A percentile compares a stretch with the other conserved stretches of the same genome.
Evolutionary conservation across 345 rosid genomes (phyloP).

Genomic region (Aquilaria malaccensis): DNA sequence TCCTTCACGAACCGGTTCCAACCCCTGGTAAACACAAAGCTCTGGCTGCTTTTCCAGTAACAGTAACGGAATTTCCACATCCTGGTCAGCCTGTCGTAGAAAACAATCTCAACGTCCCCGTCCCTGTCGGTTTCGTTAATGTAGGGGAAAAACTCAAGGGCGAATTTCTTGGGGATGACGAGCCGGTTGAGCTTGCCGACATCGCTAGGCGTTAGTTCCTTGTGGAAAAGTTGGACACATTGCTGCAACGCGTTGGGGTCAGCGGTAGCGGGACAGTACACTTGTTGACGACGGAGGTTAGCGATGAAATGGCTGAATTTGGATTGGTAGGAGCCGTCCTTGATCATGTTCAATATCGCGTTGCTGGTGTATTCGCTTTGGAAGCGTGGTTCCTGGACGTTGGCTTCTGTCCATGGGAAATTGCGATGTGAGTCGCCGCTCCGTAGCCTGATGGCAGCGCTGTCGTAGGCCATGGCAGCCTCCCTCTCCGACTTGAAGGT

Average conservation of each 20-base stretch:
- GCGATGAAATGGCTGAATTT: conserved; percentile 19
- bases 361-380: conserved; percentile 30
- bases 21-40: conserved; percentile 48
- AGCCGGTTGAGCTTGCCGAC: conserved; percentile 86
- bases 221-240: conserved; percentile 48
- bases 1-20: conserved; percentile 46
- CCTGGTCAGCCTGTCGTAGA: conserved; percentile 36
- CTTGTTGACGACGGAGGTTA: conserved; percentile 1
- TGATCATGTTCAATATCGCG: conserved; percentile 49
- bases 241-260: too few species aligned
- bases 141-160: conserved; percentile 46
- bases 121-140: conserved; percentile 14
- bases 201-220: conserved; percentile 80
- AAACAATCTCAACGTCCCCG: conserved; percentile 28
- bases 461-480: conserved; percentile 66
- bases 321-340: conserved; percentile 57
- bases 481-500: conserved; percentile 52
- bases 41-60: conserved; percentile 48
- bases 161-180: conserved; percentile 74
- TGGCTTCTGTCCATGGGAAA: conserved; percentile 41
- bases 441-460: conserved; percentile 47
- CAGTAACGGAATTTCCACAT: conserved; percentile 46
- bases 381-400: conserved; percentile 39
- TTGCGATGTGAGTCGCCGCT: conserved; percentile 46
- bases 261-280: conserved; percentile 13